These are phyloP conservation scores for Biscogniauxia marginata DNA, from an alignment of 2,329 filamentous ascomycete species.

Conservation along the genomic window DNA sequence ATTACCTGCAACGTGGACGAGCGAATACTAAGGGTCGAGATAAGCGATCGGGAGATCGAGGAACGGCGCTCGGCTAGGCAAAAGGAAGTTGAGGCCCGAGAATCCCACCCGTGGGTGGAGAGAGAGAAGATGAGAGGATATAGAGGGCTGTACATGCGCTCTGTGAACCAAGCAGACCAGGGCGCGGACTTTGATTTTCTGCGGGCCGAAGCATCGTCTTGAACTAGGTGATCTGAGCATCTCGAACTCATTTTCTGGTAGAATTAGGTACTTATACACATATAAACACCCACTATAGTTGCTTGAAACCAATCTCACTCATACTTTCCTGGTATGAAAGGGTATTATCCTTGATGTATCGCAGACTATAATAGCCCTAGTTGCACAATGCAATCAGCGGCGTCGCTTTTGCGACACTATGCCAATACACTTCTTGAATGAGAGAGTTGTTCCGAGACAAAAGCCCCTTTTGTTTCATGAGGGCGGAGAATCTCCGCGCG, in stretches of 20 bases:
- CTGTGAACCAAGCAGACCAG: slow-evolving; percentile 58
- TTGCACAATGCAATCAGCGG: too few relatives aligned
- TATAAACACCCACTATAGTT: too few relatives aligned
- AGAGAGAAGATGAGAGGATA: slow-evolving; percentile 51
- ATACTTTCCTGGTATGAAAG: too few relatives aligned
- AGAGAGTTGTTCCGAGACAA: not conserved
- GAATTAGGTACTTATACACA: too few relatives aligned
- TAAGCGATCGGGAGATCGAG: slow-evolving; percentile 69
- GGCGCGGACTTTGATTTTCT: slow-evolving; percentile 64
- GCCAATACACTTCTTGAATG: too few relatives aligned
- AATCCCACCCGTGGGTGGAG: slow-evolving; percentile 33
- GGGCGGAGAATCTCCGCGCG: not conserved
- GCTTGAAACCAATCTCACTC: too few relatives aligned
- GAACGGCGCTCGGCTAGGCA: slow-evolving; percentile 61
- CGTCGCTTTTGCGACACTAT: too few relatives aligned
- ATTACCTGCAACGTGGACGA: slow-evolving; percentile 76
- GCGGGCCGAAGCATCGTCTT: slow-evolving; percentile 40
- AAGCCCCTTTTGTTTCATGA: not conserved
- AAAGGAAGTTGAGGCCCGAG: slow-evolving; percentile 32
- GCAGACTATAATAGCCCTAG: too few relatives aligned
- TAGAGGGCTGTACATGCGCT: slow-evolving; percentile 56
- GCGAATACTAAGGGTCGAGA: slow-evolving; percentile 55
- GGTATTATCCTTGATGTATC: too few relatives aligned
- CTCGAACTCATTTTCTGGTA: too few relatives aligned
- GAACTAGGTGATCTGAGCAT: not conserved